Conservation (phyloP, 129 eudicot species). For the Arctium minus region DNA sequence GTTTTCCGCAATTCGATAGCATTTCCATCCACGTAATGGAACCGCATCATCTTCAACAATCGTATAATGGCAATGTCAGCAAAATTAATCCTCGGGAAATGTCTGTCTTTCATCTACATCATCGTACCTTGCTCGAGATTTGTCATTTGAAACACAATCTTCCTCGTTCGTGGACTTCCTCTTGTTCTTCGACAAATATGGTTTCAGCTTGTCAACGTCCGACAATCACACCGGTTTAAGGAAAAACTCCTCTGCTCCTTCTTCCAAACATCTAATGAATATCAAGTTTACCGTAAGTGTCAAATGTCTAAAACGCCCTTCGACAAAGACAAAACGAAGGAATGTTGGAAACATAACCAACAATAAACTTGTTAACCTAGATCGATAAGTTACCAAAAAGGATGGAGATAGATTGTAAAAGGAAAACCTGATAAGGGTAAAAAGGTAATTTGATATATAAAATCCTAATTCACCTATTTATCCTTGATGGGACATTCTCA, state of each 20-base stretch:
- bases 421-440: background rate
- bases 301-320: constrained; percentile 13
- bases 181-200: constrained; percentile 40
- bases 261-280: constrained; percentile 57
- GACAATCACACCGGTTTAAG: constrained; percentile 69
- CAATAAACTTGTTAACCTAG: background rate
- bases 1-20: background rate
- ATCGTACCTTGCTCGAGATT: constrained; percentile 30
- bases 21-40: constrained; percentile 6
- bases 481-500: constrained; percentile 76
- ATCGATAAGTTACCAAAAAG: background rate
- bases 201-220: constrained; percentile 69
- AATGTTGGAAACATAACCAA: background rate
- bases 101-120: constrained; percentile 7
- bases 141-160: constrained; percentile 48
- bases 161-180: constrained; percentile 37
- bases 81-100: constrained; percentile 4
- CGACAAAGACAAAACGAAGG: background rate
- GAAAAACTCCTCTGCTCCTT: constrained; percentile 82
- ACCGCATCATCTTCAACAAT: background rate
- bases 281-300: background rate
- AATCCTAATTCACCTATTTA: constrained; percentile 39
- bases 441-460: background rate
- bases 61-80: background rate
- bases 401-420: background rate